Evolutionary conservation across 179 eudicot species (phyloP), one percentile per base, ranked within the genome.

Genomic region (Vitellaria paradoxa): DNA sequence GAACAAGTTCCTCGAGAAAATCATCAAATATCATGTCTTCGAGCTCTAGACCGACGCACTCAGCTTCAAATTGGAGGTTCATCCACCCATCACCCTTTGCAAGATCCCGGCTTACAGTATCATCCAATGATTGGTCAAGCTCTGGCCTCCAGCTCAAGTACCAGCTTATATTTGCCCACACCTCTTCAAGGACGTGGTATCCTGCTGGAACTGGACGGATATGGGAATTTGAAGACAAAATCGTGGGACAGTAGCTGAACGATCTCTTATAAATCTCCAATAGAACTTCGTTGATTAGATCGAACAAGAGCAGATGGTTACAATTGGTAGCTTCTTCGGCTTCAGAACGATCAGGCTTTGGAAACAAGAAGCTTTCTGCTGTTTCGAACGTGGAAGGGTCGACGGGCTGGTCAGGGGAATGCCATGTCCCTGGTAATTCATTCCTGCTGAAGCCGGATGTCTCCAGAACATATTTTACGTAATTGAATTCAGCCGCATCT

Each of bases 1-100:
- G 46, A 18, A 68, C 14, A 68, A 75, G 55, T 52, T 80, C 82
- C 9, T 75, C 79, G 61, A 82, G 70, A 6, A 93, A 82, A 60
- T 94, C 97, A 18, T 94, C 90, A 57, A 87, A 84, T 0, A 94
- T 76, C 70, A 85, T 53, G 17, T 87, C 91, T 50, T 91, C 99
- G 24, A 95, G 69, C 80, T 91, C 92, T 52, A 93, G 81, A 26
- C 88, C 93, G 12, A 88, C 91, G 79, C 87, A 88, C 76, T 93
- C 97, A 49, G 91, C 95, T 76, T 95, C 97, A 66, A 84, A 81
- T 57, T 93, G 99, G 55, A 95, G 87, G 79, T 91, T 93, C 97
- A 95, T 93, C 99, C 99, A 95, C 24, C 85, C 82, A 57, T 90
- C 91, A 70, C 83, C 81, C 73, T 83, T 88, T 0, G 79, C 83